Conservation (phyloP, 164 flowering plant species). For the Cinnamomum micranthum region DNA sequence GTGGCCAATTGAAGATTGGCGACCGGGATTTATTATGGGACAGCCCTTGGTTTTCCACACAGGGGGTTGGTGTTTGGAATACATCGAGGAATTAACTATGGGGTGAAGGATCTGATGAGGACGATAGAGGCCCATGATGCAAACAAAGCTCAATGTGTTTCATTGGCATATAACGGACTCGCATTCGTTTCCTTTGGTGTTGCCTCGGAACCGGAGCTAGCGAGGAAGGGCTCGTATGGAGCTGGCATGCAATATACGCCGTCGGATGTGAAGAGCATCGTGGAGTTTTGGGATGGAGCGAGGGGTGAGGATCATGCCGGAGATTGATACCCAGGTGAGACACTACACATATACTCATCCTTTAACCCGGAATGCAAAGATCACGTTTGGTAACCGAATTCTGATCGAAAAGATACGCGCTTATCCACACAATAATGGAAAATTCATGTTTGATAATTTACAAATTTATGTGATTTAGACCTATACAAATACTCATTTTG, state of each 20-base stretch:
- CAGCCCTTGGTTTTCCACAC: conserved; percentile 56
- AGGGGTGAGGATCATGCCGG: conserved; percentile 87
- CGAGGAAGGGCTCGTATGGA: conserved; percentile 66
- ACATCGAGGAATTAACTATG: conserved; percentile 73
- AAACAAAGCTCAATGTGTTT: conserved; percentile 82
- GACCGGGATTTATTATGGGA: conserved; percentile 51
- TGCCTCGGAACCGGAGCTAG: conserved; percentile 80
- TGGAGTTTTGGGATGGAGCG: conserved; percentile 60
- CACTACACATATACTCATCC: no score
- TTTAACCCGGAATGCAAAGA: no score
- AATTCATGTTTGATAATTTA: no score
- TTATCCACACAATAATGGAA: no score
- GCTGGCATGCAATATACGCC: conserved; percentile 54
- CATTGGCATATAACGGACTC: conserved; percentile 97
- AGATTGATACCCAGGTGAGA: conserved; percentile 80
- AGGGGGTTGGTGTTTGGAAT: conserved; percentile 73
- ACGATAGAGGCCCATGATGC: conserved; percentile 59
- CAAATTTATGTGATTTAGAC: no score
- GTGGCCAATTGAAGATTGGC: conserved; percentile 32
- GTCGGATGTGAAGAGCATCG: conserved; percentile 57
- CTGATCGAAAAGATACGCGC: no score
- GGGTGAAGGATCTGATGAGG: conserved; percentile 59
- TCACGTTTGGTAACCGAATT: no score
- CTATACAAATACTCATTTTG: no score
- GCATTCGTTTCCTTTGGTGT: conserved; percentile 76